These are phyloP conservation scores for fission yeast (Schizosaccharomyces pombe) DNA, from an alignment of 805 yeast species.

Conservation along the genomic window DNA sequence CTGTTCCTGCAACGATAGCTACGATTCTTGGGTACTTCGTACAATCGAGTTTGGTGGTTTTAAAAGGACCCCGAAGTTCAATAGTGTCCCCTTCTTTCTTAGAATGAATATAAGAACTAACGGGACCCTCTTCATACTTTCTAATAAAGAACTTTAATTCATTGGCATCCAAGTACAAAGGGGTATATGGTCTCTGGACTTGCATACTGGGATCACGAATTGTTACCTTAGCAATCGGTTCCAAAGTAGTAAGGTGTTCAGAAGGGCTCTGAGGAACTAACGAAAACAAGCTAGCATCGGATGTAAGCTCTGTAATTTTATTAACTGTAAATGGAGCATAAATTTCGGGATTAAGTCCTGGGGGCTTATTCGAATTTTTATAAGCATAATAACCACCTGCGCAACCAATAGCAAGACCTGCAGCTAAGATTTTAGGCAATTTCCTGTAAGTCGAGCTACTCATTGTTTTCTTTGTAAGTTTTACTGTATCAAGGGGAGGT, in stretches of 20 bases:
- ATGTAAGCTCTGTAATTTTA: neutral
- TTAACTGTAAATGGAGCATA: neutral
- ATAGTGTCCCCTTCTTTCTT: neutral
- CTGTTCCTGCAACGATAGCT: slow-evolving; percentile 1
- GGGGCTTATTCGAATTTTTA: neutral
- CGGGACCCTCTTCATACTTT: neutral
- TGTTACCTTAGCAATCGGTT: neutral
- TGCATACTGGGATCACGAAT: neutral
- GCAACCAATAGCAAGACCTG: neutral
- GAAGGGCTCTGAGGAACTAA: neutral
- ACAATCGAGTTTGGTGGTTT: neutral
- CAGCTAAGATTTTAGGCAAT: neutral
- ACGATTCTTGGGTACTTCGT: neutral
- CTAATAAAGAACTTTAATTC: neutral
- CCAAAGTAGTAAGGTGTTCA: neutral
- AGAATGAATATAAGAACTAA: neutral
- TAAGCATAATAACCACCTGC: neutral
- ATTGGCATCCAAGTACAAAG: neutral
- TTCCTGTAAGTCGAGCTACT: neutral
- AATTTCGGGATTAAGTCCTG: neutral
- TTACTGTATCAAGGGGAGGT: too few species aligned
- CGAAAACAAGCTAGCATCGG: neutral
- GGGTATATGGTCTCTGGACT: neutral
- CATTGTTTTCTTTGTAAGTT: too few species aligned
- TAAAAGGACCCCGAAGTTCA: slow-evolving; percentile 1